These are phyloP conservation scores for Colletotrichum sublineola DNA, from an alignment of 2,329 filamentous ascomycete species.

Conservation along the genomic window DNA sequence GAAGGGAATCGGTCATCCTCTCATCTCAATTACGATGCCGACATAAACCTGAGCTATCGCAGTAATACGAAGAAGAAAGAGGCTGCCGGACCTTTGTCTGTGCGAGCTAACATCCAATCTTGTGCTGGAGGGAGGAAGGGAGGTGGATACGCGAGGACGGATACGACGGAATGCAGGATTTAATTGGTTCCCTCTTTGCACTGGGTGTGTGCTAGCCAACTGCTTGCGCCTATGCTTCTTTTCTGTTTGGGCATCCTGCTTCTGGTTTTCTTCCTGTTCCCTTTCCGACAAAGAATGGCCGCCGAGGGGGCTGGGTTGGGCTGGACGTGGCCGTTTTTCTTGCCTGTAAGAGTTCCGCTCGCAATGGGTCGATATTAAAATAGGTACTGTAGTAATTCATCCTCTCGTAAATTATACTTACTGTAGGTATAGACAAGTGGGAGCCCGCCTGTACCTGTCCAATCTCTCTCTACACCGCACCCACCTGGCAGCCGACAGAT, in stretches of 20 bases:
- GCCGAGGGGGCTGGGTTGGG: neutral
- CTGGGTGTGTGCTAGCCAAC: neutral
- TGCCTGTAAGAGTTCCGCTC: neutral
- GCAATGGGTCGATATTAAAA: neutral
- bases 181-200: neutral
- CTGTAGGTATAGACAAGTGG: neutral
- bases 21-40: neutral
- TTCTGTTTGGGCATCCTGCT: neutral
- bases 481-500: neutral
- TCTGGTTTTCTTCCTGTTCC: neutral
- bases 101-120: conserved; percentile 14
- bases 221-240: neutral
- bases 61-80: neutral
- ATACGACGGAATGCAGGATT: conserved; percentile 5
- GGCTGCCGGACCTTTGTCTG: neutral
- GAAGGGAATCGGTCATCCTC: conserved; percentile 1
- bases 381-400: neutral
- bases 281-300: conserved; percentile 16
- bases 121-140: neutral
- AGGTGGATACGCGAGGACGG: too few relatives aligned
- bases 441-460: neutral
- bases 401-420: neutral
- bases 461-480: neutral
- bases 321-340: conserved; percentile 29
- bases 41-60: conserved; percentile 6